These are phyloP conservation scores for Candida coquimbonensis DNA, from an alignment of 805 yeast species.

Conservation along the genomic window DNA sequence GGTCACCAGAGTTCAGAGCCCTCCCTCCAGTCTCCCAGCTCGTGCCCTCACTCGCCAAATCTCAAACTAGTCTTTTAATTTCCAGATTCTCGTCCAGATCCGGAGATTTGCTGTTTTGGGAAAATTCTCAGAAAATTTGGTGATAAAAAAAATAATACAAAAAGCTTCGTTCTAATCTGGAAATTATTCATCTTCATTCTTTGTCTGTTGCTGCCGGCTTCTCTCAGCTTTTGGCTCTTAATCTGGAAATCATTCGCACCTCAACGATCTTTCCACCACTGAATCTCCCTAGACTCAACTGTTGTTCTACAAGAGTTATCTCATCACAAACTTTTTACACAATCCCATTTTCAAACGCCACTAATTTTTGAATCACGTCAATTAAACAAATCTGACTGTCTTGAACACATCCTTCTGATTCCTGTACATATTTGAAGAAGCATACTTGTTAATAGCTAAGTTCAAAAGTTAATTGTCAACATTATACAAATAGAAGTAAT, in stretches of 20 bases:
- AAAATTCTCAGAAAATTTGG: neutral
- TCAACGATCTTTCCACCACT: too few relatives aligned
- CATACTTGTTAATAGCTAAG: constrained; percentile 2
- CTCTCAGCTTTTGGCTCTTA: neutral
- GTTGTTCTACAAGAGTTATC: too few relatives aligned
- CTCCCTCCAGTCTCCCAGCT: too few relatives aligned
- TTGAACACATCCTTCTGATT: neutral
- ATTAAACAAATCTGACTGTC: neutral
- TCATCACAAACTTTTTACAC: neutral
- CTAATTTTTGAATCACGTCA: neutral
- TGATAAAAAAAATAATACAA: neutral
- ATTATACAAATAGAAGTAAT: too few relatives aligned
- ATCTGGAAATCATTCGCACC: too few relatives aligned
- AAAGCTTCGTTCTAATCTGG: neutral
- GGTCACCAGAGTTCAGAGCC: neutral
- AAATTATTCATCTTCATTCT: neutral
- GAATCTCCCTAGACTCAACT: too few relatives aligned
- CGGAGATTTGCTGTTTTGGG: neutral
- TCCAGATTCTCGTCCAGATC: neutral
- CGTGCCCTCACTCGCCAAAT: too few relatives aligned
- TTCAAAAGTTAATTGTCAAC: neutral
- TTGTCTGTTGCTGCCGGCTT: neutral
- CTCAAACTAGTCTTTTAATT: too few relatives aligned
- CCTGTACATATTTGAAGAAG: constrained; percentile 8
- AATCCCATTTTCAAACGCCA: neutral